Evolutionary conservation across 331 rosid species (phyloP).

Genomic region (Phaseolus coccineus): DNA sequence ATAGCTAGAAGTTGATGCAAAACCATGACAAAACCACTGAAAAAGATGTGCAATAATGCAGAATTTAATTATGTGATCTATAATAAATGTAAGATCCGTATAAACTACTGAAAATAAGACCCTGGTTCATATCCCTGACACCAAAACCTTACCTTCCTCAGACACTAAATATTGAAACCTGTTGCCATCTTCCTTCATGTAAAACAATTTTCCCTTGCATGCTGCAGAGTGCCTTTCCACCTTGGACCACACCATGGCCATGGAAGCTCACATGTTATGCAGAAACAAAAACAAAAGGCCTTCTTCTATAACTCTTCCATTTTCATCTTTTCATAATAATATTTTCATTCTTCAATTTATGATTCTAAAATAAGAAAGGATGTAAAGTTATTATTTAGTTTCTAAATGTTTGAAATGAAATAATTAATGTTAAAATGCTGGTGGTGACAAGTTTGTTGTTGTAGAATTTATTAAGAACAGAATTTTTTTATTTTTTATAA

Average conservation of each 20-base stretch:
- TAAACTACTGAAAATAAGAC: constrained; percentile 47
- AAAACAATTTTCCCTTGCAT: constrained; percentile 21
- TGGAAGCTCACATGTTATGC: constrained; percentile 7
- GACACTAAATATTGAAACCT: constrained; percentile 31
- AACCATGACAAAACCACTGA: constrained; percentile 28
- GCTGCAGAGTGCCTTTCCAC: constrained; percentile 37
- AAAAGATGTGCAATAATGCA: constrained; percentile 51
- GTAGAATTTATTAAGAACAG: too few relatives aligned
- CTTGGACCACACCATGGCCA: constrained; percentile 52
- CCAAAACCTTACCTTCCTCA: constrained; percentile 13
- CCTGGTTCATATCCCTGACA: constrained; percentile 44
- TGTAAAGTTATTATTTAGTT: too few relatives aligned
- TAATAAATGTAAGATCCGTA: constrained; percentile 36
- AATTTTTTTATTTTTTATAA: too few relatives aligned
- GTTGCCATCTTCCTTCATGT: constrained; percentile 45
- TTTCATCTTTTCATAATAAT: too few relatives aligned
- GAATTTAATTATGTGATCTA: constrained; percentile 2
- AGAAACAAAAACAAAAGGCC: not conserved
- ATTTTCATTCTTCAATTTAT: too few relatives aligned
- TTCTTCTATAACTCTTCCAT: not conserved
- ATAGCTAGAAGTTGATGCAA: constrained; percentile 35
- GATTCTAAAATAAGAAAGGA: too few relatives aligned
- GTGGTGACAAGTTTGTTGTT: too few relatives aligned
- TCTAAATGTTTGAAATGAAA: too few relatives aligned
- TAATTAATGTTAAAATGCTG: too few relatives aligned